These are phyloP conservation scores for Bipolaris gigantea DNA, from an alignment of 2,329 filamentous ascomycete genomes.

Conservation along the genomic window DNA sequence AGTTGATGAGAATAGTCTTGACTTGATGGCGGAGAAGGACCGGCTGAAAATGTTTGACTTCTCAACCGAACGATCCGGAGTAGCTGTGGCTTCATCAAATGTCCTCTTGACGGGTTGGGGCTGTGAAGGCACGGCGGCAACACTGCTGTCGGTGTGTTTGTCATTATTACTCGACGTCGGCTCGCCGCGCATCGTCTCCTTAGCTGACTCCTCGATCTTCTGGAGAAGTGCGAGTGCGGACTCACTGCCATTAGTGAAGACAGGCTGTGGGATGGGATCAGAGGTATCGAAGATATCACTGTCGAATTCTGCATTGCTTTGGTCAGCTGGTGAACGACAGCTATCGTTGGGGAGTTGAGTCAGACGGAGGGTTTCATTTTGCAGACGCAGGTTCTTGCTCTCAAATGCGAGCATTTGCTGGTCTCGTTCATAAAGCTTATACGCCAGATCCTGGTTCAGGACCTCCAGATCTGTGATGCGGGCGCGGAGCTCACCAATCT, in stretches of 20 bases:
- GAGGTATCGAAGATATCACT: constrained; percentile 14
- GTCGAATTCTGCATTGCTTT: constrained; percentile 20
- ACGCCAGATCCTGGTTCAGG: constrained; percentile 8
- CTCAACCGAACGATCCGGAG: constrained; percentile 12
- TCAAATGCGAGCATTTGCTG: constrained; percentile 4
- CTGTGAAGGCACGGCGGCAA: constrained; percentile 5
- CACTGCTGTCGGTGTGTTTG: constrained; percentile 1
- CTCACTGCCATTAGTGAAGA: constrained; percentile 21
- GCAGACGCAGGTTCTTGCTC: constrained; percentile 2
- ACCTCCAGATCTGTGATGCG: constrained; percentile 8
- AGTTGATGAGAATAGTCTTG: constrained; percentile 15
- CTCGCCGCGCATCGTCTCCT: constrained; percentile 6
- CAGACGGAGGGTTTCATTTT: background rate
- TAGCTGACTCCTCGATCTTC: constrained; percentile 24
- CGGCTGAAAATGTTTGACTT: constrained; percentile 21
- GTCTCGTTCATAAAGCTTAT: constrained; percentile 2
- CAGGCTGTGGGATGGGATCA: constrained; percentile 10
- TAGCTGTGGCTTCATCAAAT: constrained; percentile 6
- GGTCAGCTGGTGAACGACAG: constrained; percentile 18
- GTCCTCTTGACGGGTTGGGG: constrained; percentile 6
- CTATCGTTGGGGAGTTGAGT: background rate
- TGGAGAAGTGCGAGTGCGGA: constrained; percentile 27
- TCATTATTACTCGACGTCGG: constrained; percentile 1
- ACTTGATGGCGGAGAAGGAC: constrained; percentile 29
- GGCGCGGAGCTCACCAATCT: constrained; percentile 14